Percentiles rank a stretch among this genome's conserved stretches.
phyloP scores from a whole-genome alignment of 2,329 filamentous ascomycete species.

The Cylindrodendrum hubeiense region DNA sequence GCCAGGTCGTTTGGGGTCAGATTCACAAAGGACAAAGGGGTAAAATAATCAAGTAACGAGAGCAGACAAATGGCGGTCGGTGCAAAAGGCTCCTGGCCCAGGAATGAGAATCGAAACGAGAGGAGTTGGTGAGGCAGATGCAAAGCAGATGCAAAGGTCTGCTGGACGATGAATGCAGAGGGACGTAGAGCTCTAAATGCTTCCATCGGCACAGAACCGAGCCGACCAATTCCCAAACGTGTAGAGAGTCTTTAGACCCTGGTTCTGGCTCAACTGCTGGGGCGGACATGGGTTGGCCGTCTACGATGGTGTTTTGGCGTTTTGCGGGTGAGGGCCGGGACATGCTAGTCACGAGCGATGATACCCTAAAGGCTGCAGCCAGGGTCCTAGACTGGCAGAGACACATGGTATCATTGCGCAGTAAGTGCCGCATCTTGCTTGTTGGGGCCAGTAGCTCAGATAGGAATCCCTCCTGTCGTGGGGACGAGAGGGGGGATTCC shows the following conservation, averaged over 20 bases:
- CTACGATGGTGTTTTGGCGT: slow-evolving; percentile 11
- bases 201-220: slow-evolving; percentile 22
- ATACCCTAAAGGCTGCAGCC: slow-evolving; percentile 21
- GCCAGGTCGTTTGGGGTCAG: slow-evolving; percentile 16
- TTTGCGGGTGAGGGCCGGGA: slow-evolving; percentile 10
- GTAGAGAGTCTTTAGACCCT: slow-evolving; percentile 5
- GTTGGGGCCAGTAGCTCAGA: slow-evolving; percentile 2
- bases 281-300: slow-evolving; percentile 4
- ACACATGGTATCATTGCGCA: slow-evolving; percentile 5
- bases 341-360: slow-evolving; percentile 19
- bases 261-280: slow-evolving; percentile 5
- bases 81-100: slow-evolving; percentile 23
- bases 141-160: neutral
- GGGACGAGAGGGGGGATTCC: neutral
- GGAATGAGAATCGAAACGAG: slow-evolving; percentile 7
- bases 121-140: neutral
- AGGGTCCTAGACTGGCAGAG: slow-evolving; percentile 13
- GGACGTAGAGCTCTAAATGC: slow-evolving; percentile 22
- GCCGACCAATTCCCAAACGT: slow-evolving; percentile 26
- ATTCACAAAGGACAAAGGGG: slow-evolving; percentile 8
- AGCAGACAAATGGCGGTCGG: slow-evolving; percentile 1
- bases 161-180: slow-evolving; percentile 12
- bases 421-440: slow-evolving; percentile 22
- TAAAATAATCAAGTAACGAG: slow-evolving; percentile 1
- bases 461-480: neutral